These are phyloP conservation scores for Termitomyces sp. DNA, from an alignment of 768 basidiomycete genomes.

Conservation along the genomic window DNA sequence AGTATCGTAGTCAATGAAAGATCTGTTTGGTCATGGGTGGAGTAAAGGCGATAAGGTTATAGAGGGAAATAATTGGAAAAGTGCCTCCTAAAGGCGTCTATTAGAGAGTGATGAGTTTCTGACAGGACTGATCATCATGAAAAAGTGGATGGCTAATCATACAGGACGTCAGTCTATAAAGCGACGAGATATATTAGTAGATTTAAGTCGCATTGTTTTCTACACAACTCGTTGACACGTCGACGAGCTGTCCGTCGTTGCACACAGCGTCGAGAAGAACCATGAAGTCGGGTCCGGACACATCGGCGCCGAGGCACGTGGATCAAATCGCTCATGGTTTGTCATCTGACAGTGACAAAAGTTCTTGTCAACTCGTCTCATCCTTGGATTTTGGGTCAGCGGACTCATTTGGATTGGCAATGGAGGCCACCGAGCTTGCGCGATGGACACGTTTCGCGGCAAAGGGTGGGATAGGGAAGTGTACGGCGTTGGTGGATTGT, in stretches of 20 bases:
- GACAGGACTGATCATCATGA: not conserved
- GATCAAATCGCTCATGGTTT: not conserved
- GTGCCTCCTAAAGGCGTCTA: not conserved
- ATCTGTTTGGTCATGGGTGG: not conserved
- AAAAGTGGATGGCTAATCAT: not conserved
- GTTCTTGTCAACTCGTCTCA: not conserved
- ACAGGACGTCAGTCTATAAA: not conserved
- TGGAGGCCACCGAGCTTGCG: constrained; percentile 71
- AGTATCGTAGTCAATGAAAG: not conserved
- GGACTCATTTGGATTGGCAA: constrained; percentile 15
- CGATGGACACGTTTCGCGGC: constrained; percentile 82
- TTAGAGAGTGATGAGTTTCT: not conserved
- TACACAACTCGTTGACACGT: not conserved
- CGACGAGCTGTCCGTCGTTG: not conserved
- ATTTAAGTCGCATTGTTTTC: not conserved
- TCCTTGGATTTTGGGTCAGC: not conserved
- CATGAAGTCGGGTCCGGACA: not conserved
- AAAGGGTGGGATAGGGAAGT: constrained; percentile 83
- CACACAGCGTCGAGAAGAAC: no score
- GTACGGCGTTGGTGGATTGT: constrained; percentile 69
- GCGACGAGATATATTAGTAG: no score
- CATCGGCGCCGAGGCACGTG: not conserved
- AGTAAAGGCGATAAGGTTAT: not conserved
- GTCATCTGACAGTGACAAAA: not conserved
- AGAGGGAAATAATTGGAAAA: not conserved